Percentiles rank a stretch among this genome's conserved stretches.
Evolutionary conservation across 495 filamentous ascomycete genomes (phyloP).

Genomic region (Hypomontagnella monticulosa): DNA sequence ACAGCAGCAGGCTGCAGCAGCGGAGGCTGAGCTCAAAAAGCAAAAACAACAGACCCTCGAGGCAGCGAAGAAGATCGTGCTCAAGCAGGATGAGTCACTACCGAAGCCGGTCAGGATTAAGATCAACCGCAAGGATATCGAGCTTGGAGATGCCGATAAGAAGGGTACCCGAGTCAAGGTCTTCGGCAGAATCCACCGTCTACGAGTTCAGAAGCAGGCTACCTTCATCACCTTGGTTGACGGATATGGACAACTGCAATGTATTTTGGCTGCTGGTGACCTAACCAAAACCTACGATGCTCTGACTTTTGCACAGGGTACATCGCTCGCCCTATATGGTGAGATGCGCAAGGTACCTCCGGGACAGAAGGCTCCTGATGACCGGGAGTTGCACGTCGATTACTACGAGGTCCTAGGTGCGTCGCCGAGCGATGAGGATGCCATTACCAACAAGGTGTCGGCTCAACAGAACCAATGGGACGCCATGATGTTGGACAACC

Average conservation of each 20-base stretch:
- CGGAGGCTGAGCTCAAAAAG: slow-evolving; percentile 77
- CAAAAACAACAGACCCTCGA: slow-evolving; percentile 72
- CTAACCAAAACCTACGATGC: slow-evolving; percentile 94
- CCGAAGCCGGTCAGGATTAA: slow-evolving; percentile 81
- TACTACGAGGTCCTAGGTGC: slow-evolving; percentile 88
- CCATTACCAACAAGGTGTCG: slow-evolving; percentile 91
- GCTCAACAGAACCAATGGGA: slow-evolving; percentile 75
- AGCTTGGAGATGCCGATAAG: slow-evolving; percentile 68
- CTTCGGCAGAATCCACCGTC: slow-evolving; percentile 83
- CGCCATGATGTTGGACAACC: slow-evolving; percentile 84
- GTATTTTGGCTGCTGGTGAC: slow-evolving; percentile 77
- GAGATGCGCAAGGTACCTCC: slow-evolving; percentile 87
- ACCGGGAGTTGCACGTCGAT: slow-evolving; percentile 94
- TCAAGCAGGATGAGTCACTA: slow-evolving; percentile 82
- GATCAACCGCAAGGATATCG: slow-evolving; percentile 73
- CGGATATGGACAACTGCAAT: slow-evolving; percentile 91
- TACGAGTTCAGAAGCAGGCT: slow-evolving; percentile 85
- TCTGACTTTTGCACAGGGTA: slow-evolving; percentile 86
- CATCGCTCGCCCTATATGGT: slow-evolving; percentile 85
- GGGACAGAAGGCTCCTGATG: slow-evolving; percentile 81
- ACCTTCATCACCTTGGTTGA: slow-evolving; percentile 89
- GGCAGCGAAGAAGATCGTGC: slow-evolving; percentile 83
- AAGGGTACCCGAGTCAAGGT: slow-evolving; percentile 84
- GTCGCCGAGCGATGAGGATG: slow-evolving; percentile 88
- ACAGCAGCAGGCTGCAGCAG: slow-evolving; percentile 71